phyloP scores from a whole-genome alignment of 1,284 basidiomycete species.

The Tremellales sp. region DNA sequence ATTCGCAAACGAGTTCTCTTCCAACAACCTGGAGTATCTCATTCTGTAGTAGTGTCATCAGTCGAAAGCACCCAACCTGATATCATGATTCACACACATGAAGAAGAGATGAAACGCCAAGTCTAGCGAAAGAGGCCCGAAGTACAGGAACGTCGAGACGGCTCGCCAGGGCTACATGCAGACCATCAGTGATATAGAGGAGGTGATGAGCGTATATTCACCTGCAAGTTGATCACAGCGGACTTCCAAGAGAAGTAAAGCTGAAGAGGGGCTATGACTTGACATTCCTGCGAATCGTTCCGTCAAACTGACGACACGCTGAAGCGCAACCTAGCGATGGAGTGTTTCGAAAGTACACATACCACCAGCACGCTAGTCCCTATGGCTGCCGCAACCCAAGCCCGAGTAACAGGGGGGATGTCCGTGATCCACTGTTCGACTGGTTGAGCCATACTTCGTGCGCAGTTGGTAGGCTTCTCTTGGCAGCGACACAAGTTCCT shows the following conservation, averaged over 20 bases:
- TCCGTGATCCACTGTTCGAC: conserved; percentile 63
- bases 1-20: conserved; percentile 91
- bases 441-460: conserved; percentile 41
- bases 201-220: conserved; percentile 30
- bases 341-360: conserved; percentile 39
- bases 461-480: too few species aligned
- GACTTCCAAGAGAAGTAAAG: conserved; percentile 87
- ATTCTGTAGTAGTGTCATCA: conserved; percentile 57
- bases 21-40: conserved; percentile 92
- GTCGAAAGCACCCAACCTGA: background rate
- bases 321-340: background rate
- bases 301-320: background rate
- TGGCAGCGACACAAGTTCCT: too few species aligned
- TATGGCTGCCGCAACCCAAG: conserved; percentile 73
- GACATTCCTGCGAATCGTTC: conserved; percentile 67
- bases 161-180: conserved; percentile 72
- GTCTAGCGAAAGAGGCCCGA: conserved; percentile 88
- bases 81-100: conserved; percentile 61
- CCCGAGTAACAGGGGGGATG: conserved; percentile 81
- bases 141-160: conserved; percentile 91
- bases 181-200: background rate
- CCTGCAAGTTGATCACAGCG: conserved; percentile 76
- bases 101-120: conserved; percentile 97
- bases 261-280: conserved; percentile 80
- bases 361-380: conserved; percentile 79